These are phyloP conservation scores for Cytospora piceae DNA, from an alignment of 2,329 filamentous ascomycete species.

Conservation along the genomic window DNA sequence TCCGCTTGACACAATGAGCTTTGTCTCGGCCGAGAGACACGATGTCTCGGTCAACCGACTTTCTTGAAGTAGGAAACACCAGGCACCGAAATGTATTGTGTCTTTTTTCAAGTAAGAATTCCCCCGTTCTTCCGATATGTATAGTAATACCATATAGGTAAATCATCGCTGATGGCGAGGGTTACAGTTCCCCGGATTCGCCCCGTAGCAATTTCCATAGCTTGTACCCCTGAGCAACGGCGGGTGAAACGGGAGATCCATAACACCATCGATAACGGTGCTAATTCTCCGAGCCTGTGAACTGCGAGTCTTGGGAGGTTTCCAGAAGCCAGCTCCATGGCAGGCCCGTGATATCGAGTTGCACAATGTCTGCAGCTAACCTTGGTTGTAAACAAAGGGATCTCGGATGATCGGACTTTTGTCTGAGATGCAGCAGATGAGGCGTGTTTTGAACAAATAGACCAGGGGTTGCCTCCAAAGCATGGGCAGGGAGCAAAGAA, in stretches of 20 bases:
- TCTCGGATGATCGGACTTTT: constrained; percentile 13
- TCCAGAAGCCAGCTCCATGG: neutral
- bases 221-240: neutral
- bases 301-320: neutral
- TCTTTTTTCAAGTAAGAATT: neutral
- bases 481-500: constrained; percentile 15
- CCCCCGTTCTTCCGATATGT: neutral
- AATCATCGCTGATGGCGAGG: neutral
- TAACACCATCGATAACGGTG: neutral
- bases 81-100: neutral
- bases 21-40: neutral
- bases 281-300: constrained; percentile 14
- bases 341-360: neutral
- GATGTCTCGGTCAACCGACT: neutral
- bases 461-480: constrained; percentile 7
- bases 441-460: constrained; percentile 28
- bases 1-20: constrained; percentile 15
- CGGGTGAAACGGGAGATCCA: neutral
- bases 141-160: neutral
- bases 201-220: neutral
- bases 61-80: neutral
- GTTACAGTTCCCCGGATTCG: neutral
- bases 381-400: constrained; percentile 2
- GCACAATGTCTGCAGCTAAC: constrained; percentile 27
- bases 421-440: constrained; percentile 18